Conservation (phyloP, 768 basidiomycete genomes). For the Rhodotorula kratochvilovae region DNA sequence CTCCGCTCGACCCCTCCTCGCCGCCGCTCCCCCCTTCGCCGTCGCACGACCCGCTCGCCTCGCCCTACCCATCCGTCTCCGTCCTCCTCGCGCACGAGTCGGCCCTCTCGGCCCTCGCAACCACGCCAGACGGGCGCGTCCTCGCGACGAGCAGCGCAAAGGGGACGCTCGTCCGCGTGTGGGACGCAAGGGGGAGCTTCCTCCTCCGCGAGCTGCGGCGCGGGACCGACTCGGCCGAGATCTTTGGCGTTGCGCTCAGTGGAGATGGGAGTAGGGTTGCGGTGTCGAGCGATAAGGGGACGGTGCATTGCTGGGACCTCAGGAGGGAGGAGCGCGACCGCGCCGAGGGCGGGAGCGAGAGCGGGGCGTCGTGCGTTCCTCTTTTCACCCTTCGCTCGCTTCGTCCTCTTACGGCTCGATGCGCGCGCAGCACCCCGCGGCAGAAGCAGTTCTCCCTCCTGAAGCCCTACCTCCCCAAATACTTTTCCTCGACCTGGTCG, state of each 20-base stretch:
- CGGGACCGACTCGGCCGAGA: constrained; percentile 83
- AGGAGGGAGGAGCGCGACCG: constrained; percentile 36
- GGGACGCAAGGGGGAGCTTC: constrained; percentile 70
- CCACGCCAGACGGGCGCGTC: constrained; percentile 69
- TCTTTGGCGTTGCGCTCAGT: constrained; percentile 83
- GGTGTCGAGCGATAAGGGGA: constrained; percentile 94
- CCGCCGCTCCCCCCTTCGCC: constrained; percentile 32
- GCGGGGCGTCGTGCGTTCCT: constrained; percentile 10
- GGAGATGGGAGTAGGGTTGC: constrained; percentile 71
- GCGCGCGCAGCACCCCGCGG: constrained; percentile 58
- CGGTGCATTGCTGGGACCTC: constrained; percentile 81
- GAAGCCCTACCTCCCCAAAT: constrained; percentile 76
- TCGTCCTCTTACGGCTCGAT: neutral
- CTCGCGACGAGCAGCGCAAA: constrained; percentile 77
- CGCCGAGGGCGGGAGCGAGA: constrained; percentile 5
- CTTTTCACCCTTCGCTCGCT: constrained; percentile 10
- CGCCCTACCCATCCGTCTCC: constrained; percentile 44
- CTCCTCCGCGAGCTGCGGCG: constrained; percentile 73
- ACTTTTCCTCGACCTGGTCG: constrained; percentile 94
- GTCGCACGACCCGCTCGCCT: constrained; percentile 24
- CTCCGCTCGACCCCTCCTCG: constrained; percentile 61
- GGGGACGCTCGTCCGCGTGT: constrained; percentile 81
- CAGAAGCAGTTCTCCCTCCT: constrained; percentile 77
- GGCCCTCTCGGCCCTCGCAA: constrained; percentile 69
- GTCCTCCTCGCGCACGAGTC: constrained; percentile 80